A percentile compares a stretch with the other conserved stretches of the same genome.
Conservation (phyloP, 306 rosid genomes). For the Rosa persica region DNA sequence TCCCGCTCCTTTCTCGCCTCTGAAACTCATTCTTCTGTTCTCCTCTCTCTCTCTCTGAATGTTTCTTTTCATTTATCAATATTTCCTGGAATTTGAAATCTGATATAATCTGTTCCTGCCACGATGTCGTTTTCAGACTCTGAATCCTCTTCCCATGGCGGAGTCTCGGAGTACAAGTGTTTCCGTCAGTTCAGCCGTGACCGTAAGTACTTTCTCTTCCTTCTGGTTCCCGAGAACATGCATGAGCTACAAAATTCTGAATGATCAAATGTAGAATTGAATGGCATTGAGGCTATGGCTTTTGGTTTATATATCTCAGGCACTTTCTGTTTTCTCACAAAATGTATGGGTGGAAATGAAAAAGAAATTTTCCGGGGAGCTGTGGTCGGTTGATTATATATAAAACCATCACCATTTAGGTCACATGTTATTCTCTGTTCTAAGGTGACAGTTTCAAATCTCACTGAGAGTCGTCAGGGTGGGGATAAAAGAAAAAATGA, state of each 20-base stretch:
- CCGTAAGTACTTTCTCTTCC: conserved; percentile 44
- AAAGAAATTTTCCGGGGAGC: too few species aligned
- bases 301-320: neutral
- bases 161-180: conserved; percentile 57
- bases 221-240: conserved; percentile 25
- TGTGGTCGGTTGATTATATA: too few species aligned
- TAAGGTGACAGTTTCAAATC: neutral
- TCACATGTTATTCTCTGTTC: neutral
- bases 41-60: conserved; percentile 16
- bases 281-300: neutral
- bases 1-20: conserved; percentile 31
- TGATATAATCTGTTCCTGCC: conserved; percentile 22
- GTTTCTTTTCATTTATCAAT: conserved; percentile 16
- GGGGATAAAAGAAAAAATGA: neutral
- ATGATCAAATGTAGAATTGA: neutral
- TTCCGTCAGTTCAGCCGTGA: conserved; percentile 81
- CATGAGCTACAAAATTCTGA: neutral
- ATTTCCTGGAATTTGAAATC: conserved; percentile 3
- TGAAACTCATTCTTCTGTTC: conserved; percentile 1
- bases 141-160: conserved; percentile 46
- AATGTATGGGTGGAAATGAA: neutral
- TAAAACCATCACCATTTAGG: neutral
- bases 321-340: neutral
- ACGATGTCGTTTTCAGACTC: conserved; percentile 87
- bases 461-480: neutral